A percentile compares a stretch with the other conserved stretches of the same genome.
These are phyloP conservation scores for Monosiga brevicollis DNA, from an alignment of 78 protist species.

Conservation along the genomic window DNA sequence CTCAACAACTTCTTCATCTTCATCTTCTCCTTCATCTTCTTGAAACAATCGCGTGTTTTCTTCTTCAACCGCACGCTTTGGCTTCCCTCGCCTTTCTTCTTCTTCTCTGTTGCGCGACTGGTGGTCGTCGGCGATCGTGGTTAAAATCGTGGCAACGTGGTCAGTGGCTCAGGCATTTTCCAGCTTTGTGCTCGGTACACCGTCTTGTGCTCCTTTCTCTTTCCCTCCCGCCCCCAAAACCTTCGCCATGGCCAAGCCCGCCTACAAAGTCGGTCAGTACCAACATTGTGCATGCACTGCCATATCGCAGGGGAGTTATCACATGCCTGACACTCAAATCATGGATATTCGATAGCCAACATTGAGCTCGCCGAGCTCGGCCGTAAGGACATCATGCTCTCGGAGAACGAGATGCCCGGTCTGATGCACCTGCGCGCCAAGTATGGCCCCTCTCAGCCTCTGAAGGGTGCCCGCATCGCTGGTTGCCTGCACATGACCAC, in stretches of 20 bases:
- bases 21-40: not conserved
- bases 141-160: not conserved
- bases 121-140: not conserved
- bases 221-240: not conserved
- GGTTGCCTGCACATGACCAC: conserved; percentile 99
- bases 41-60: too few relatives aligned
- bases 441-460: conserved; percentile 84
- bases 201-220: not conserved
- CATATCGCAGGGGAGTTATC: not conserved
- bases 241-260: not conserved
- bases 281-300: not conserved
- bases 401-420: conserved; percentile 98
- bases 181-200: not conserved
- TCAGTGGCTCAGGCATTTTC: not conserved
- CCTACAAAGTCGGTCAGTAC: not conserved
- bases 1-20: not conserved
- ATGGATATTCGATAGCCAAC: conserved; percentile 50
- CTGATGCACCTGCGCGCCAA: conserved; percentile 88
- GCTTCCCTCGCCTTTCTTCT: not conserved
- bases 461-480: conserved; percentile 84
- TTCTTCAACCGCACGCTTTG: too few relatives aligned
- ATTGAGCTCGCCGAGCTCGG: conserved; percentile 90
- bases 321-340: not conserved
- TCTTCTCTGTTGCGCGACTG: not conserved
- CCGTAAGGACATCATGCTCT: conserved; percentile 84